These are phyloP conservation scores for Cystobasidium pallidum DNA, from an alignment of 1,284 basidiomycete genomes.

Conservation along the genomic window DNA sequence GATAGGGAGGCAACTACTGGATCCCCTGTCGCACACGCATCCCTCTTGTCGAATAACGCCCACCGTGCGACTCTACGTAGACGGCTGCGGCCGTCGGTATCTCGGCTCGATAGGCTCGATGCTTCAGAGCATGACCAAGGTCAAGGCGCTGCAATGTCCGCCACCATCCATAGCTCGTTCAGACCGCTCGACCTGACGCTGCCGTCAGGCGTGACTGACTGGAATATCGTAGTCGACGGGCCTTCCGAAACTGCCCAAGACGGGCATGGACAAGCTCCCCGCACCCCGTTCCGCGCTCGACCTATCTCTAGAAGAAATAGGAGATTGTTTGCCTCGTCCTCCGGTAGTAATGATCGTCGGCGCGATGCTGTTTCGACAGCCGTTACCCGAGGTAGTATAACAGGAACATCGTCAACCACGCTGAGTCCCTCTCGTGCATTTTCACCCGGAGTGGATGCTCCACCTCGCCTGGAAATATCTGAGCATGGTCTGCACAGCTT, in stretches of 20 bases:
- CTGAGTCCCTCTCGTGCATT: neutral
- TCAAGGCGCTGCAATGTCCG: neutral
- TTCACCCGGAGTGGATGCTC: neutral
- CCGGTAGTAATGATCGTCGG: neutral
- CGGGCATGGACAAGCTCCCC: no score
- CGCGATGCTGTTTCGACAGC: neutral
- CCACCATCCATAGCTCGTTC: neutral
- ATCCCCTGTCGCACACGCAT: neutral
- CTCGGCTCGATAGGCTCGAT: neutral
- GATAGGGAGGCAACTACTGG: neutral
- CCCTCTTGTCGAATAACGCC: no score
- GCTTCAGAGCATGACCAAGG: neutral
- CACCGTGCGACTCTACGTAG: neutral
- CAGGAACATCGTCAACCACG: neutral
- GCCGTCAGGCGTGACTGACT: neutral
- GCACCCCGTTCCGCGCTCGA: neutral
- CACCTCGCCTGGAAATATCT: conserved; percentile 24
- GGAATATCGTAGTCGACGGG: neutral
- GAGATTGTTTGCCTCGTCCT: neutral
- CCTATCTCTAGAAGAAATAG: conserved; percentile 1
- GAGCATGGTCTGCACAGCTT: conserved; percentile 23
- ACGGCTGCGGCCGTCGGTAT: neutral
- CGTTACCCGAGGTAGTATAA: neutral
- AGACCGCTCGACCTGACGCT: conserved; percentile 5
- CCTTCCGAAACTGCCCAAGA: neutral